Percentiles rank a stretch among this genome's conserved stretches.
Evolutionary conservation across 176 grass and related monocot genomes (phyloP).

Genomic region (Ampelocalamus luodianensis): DNA sequence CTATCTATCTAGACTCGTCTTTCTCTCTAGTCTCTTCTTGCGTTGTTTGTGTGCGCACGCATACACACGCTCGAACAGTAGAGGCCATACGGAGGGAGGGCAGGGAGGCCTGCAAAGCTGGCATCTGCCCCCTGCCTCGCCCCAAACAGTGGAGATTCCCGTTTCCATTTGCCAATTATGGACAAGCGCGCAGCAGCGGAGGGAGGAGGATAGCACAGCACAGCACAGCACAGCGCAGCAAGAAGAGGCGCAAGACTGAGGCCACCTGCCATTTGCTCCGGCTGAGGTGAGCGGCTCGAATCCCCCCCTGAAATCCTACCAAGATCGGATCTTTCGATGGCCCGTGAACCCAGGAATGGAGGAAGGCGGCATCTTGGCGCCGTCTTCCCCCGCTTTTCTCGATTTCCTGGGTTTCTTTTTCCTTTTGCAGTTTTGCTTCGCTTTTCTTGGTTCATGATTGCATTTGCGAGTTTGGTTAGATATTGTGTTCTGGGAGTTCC

Average conservation of each 20-base stretch:
- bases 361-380: constrained; percentile 33
- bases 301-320: neutral
- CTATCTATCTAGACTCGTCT: neutral
- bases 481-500: neutral
- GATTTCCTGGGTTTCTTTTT: neutral
- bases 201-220: neutral
- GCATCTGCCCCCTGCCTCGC: constrained; percentile 29
- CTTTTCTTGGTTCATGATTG: constrained; percentile 15
- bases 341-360: constrained; percentile 15
- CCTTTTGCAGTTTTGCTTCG: neutral
- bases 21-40: constrained; percentile 16
- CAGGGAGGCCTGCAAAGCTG: constrained; percentile 53
- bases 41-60: constrained; percentile 35
- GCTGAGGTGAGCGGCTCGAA: constrained; percentile 39
- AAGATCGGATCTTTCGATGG: constrained; percentile 27
- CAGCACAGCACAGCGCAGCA: neutral
- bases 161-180: constrained; percentile 49
- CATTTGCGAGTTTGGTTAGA: neutral
- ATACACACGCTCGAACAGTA: constrained; percentile 23
- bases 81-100: neutral
- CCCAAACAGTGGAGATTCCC: constrained; percentile 60
- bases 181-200: neutral
- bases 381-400: constrained; percentile 11
- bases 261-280: constrained; percentile 49
- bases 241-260: neutral